These are phyloP conservation scores for Cudoniella acicularis DNA, from an alignment of 495 filamentous ascomycete genomes.

Conservation along the genomic window DNA sequence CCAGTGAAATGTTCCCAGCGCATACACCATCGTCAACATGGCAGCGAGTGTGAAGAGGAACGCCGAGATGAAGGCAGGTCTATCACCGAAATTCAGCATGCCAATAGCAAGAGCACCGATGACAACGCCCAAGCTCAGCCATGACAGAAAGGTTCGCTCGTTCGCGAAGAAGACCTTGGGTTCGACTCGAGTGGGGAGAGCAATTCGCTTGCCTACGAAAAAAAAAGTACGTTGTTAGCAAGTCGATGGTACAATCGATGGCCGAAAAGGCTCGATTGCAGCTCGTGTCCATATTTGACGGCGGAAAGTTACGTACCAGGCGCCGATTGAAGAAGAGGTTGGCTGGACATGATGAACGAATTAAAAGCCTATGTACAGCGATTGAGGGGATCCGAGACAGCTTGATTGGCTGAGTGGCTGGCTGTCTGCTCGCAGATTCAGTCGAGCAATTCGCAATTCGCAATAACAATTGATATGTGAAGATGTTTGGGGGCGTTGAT, in stretches of 20 bases:
- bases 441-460: neutral
- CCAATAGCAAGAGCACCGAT: slow-evolving; percentile 93
- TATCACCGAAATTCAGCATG: slow-evolving; percentile 96
- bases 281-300: neutral
- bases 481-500: neutral
- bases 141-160: slow-evolving; percentile 97
- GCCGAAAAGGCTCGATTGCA: neutral
- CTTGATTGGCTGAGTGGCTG: neutral
- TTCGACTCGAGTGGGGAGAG: slow-evolving; percentile 95
- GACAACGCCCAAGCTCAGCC: slow-evolving; percentile 99
- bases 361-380: slow-evolving; percentile 1
- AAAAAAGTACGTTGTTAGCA: slow-evolving; percentile 11
- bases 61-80: slow-evolving; percentile 84
- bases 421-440: no score
- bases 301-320: slow-evolving; percentile 53
- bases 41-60: slow-evolving; percentile 92
- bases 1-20: slow-evolving; percentile 94
- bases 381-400: neutral
- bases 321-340: slow-evolving; percentile 88
- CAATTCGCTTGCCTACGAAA: slow-evolving; percentile 85
- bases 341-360: slow-evolving; percentile 71
- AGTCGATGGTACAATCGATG: neutral
- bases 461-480: neutral
- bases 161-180: slow-evolving; percentile 99
- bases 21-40: slow-evolving; percentile 94